These are phyloP conservation scores for Teratosphaeria destructans DNA, from an alignment of 2,329 filamentous ascomycete genomes.

Conservation along the genomic window DNA sequence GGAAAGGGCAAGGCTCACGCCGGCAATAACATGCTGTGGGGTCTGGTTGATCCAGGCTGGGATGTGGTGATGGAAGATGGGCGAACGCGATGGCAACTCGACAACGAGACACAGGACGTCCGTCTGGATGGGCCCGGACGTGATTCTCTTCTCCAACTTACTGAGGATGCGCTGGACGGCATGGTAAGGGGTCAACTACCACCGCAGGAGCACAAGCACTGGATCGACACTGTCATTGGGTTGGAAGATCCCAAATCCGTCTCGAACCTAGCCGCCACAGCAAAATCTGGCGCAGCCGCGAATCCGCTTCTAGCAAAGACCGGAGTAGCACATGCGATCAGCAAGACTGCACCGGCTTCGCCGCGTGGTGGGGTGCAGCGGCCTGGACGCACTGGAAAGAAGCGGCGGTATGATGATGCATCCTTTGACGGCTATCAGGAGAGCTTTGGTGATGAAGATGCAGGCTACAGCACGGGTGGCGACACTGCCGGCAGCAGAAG, in stretches of 20 bases:
- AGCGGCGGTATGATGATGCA: conserved; percentile 64
- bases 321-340: conserved; percentile 9
- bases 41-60: conserved; percentile 25
- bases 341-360: conserved; percentile 26
- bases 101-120: conserved; percentile 21
- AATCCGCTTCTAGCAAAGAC: conserved; percentile 17
- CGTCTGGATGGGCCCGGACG: background rate
- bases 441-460: conserved; percentile 54
- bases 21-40: conserved; percentile 25
- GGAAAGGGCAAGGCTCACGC: conserved; percentile 40
- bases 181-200: conserved; percentile 29
- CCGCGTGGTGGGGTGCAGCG: conserved; percentile 39
- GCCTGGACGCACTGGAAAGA: conserved; percentile 58
- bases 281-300: conserved; percentile 7
- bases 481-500: conserved; percentile 44
- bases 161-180: conserved; percentile 17
- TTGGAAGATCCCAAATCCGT: conserved; percentile 29
- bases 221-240: conserved; percentile 31
- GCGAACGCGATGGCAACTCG: conserved; percentile 27
- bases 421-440: conserved; percentile 68
- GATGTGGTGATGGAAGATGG: conserved; percentile 12
- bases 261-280: conserved; percentile 4
- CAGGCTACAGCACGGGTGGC: conserved; percentile 63
- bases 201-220: conserved; percentile 30
- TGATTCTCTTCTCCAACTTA: conserved; percentile 21